Evolutionary conservation across 1,139 yeast genomes (phyloP), one percentile per base, ranked within the genome.

Genomic region (Kodamaea ohmeri): DNA sequence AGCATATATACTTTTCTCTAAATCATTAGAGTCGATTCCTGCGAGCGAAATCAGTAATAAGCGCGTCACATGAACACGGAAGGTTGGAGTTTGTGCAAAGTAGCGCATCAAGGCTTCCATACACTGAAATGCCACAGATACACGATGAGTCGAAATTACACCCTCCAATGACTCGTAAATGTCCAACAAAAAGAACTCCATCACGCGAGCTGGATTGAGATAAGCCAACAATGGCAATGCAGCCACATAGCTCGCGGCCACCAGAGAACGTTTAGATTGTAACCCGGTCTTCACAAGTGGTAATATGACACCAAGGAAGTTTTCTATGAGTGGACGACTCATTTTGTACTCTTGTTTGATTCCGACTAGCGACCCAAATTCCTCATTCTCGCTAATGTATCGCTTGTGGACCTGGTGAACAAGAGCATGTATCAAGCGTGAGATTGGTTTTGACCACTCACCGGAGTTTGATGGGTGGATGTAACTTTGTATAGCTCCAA

Each of bases 401-500:
- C 94, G 68, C 42, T 75, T 73, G 52, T 81, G 88, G 44, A 77
- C 80, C 48, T 75, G 76, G 40, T 73, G 67, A 3, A 78, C 65
- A 39, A 81, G 63, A 36, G 77, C 73, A 45, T 76, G 73, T 9
- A 85, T 64, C 24, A 85, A 70, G 44, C 78, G 78, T 1, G 94
- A 73, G 29, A 92, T 76, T 5, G 84, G 70, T 32, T 76, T 63
- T 1, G 95, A 77, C 97, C 98, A 90, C 16, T 75, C 73, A 0
- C 97, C 97, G 14, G 73, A 62, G 56, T 90, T 90, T 0, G 97
- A 89, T 4, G 98, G 98, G 60, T 92, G 97, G 9, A 82, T 82
- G 60, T 83, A 87, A 25, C 96, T 86, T 47, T 79, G 83, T n/a
- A 89, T 68, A 0, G 95, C 80, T 45, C 81, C 80, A 19, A 83